Evolutionary conservation across 352 stramenopile species (phyloP).

Genomic region (Globisporangium sylvaticum): DNA sequence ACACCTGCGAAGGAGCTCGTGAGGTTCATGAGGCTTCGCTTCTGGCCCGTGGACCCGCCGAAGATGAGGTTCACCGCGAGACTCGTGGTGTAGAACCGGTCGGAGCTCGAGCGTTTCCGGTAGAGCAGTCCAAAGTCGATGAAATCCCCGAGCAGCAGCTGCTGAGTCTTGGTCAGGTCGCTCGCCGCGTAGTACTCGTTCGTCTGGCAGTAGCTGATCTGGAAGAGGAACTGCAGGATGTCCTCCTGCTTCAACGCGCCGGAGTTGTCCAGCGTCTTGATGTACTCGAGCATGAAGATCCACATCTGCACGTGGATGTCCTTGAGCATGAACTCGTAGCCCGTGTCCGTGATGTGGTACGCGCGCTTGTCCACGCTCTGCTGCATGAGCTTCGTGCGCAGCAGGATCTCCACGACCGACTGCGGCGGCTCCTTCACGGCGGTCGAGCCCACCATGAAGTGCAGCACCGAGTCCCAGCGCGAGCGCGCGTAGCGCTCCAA

Average conservation of each 20-base stretch:
- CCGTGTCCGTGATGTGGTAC: conserved; percentile 85
- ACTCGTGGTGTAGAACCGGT: conserved; percentile 88
- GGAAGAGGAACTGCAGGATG: conserved; percentile 87
- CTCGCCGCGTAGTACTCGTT: conserved; percentile 79
- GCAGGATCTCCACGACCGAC: conserved; percentile 68
- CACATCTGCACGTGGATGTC: conserved; percentile 91
- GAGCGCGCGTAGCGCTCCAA: conserved; percentile 58
- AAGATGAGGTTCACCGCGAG: conserved; percentile 90
- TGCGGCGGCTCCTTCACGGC: conserved; percentile 58
- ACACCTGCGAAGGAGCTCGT: conserved; percentile 44
- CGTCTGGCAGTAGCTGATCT: conserved; percentile 88
- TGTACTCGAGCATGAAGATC: conserved; percentile 91
- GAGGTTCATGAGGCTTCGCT: conserved; percentile 42
- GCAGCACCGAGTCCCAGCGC: conserved; percentile 65
- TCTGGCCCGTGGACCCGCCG: conserved; percentile 63
- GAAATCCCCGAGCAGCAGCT: conserved; percentile 78
- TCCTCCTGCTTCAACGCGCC: conserved; percentile 77
- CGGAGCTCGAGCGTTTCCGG: conserved; percentile 42
- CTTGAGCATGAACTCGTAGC: conserved; percentile 91
- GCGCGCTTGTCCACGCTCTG: conserved; percentile 48
- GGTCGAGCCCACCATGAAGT: conserved; percentile 76
- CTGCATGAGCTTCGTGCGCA: conserved; percentile 71
- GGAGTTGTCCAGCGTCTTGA: conserved; percentile 75
- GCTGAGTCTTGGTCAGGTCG: conserved; percentile 73
- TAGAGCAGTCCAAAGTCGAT: conserved; percentile 87